phyloP scores from a whole-genome alignment of 1,139 yeast genomes.

The Sugiyamaella castrensis region DNA sequence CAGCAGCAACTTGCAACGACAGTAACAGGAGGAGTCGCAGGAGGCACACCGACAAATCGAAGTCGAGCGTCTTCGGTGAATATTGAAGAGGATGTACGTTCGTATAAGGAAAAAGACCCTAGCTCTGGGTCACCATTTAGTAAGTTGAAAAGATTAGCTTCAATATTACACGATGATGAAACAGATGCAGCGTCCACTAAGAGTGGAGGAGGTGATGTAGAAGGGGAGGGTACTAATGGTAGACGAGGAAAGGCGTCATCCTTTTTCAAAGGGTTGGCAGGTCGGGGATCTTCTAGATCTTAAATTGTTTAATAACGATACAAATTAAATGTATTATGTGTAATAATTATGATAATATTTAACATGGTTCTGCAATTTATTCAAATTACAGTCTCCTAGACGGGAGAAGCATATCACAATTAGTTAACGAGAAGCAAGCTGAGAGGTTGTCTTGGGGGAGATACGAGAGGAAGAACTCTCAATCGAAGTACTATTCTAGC shows the following conservation, averaged over 20 bases:
- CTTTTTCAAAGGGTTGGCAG: constrained; percentile 4
- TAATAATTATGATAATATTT: too few relatives aligned
- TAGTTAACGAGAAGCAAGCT: too few relatives aligned
- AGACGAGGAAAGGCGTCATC: constrained; percentile 1
- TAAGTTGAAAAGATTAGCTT: constrained; percentile 12
- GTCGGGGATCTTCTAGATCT: neutral
- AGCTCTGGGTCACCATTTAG: constrained; percentile 14
- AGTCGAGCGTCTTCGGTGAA: constrained; percentile 12
- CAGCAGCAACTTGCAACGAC: too few relatives aligned
- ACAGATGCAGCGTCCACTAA: constrained; percentile 1
- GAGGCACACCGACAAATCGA: constrained; percentile 8
- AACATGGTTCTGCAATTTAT: too few relatives aligned
- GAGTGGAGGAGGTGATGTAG: constrained; percentile 3
- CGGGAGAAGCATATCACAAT: too few relatives aligned
- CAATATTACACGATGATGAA: constrained; percentile 9
- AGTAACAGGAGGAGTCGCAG: too few relatives aligned
- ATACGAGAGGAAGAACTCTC: too few relatives aligned
- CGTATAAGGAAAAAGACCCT: constrained; percentile 2
- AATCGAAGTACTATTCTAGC: too few relatives aligned
- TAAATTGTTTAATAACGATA: too few relatives aligned
- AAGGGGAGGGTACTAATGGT: neutral
- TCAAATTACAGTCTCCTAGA: too few relatives aligned
- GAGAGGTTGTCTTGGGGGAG: too few relatives aligned
- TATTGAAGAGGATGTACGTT: constrained; percentile 7
- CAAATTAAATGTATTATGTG: too few relatives aligned